Base-by-base conservation (phyloP, 116 monocot species). In the Phalaenopsis hybrid region DNA sequence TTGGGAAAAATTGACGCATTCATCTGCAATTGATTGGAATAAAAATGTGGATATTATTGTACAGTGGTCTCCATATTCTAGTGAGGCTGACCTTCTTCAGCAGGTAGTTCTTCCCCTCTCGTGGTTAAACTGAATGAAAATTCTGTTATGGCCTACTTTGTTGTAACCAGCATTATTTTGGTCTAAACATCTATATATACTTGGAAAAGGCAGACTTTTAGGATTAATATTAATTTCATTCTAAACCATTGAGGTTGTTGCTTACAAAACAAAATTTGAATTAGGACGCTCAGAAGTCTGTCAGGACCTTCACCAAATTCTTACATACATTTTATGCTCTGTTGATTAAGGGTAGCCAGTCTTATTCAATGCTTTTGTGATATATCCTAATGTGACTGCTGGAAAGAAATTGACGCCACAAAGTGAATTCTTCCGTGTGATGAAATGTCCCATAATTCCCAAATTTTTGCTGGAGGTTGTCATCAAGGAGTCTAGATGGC, bases 1-100 rank as follows among this genome's bases (percentile, higher is more conserved):
- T 80, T 94, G 94, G 92, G 83, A 85, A 44, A 92, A 79, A 80
- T 12, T 52, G 52, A 81, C 85, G 80, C 31, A 31, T 63, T 83
- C 87, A 77, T 86, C 84, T 80, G 31, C 52, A 48, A 65, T 45
- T 81, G 87, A 90, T 86, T 92, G 92, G 90, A 87, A 83, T 79
- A 84, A 33, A 74, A 92, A 90, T 84, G 82, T 92, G 76, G 83
- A 94, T 79, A 90, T 87, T 43, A 88, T 94, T 55, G 12, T 86
- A 6, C 81, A 89, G 34, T 94, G 94, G 94, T 94, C 94, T 77
- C 94, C 94, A 43, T 94, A 89, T 86, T 81, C 82, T 49, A 86
- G 78, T 86, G 94, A 94, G 86, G 84, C 79, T 49, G 94, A 92
- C 77, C 90, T 94, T 80, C 89, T 92, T 77, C 73, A 88, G 18